These are phyloP conservation scores for Eucalyptus regnans DNA, from an alignment of 345 rosid species.

Conservation along the genomic window DNA sequence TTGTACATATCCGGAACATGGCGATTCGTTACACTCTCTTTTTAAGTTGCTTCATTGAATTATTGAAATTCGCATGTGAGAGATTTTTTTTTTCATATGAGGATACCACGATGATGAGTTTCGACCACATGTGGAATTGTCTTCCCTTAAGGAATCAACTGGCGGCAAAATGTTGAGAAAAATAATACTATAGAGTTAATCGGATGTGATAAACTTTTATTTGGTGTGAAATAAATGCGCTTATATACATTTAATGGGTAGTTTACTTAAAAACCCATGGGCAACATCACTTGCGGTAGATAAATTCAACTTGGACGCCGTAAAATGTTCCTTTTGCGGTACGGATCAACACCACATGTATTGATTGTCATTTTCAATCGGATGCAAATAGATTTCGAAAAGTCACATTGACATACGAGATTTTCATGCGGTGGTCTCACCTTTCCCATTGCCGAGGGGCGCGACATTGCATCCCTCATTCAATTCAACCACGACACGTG, in stretches of 20 bases:
- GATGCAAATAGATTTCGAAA: not conserved
- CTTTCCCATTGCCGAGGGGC: not conserved
- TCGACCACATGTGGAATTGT: rapidly evolving
- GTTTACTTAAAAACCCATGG: not conserved
- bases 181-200: not conserved
- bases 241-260: not conserved
- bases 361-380: not conserved
- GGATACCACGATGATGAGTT: not conserved
- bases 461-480: not conserved
- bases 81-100: not conserved
- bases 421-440: not conserved
- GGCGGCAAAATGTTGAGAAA: not conserved
- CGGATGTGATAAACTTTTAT: not conserved
- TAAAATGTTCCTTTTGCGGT: not conserved
- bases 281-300: not conserved
- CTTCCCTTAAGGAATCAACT: rapidly evolving
- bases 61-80: rapidly evolving
- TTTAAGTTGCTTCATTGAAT: rapidly evolving
- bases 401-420: not conserved
- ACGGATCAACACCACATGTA: rapidly evolving
- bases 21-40: rapidly evolving
- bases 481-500: not conserved
- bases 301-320: not conserved
- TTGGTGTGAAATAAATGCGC: rapidly evolving
- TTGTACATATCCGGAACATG: not conserved